Base-by-base conservation (phyloP, 768 basidiomycete species). In the Hydnum rufescens region DNA sequence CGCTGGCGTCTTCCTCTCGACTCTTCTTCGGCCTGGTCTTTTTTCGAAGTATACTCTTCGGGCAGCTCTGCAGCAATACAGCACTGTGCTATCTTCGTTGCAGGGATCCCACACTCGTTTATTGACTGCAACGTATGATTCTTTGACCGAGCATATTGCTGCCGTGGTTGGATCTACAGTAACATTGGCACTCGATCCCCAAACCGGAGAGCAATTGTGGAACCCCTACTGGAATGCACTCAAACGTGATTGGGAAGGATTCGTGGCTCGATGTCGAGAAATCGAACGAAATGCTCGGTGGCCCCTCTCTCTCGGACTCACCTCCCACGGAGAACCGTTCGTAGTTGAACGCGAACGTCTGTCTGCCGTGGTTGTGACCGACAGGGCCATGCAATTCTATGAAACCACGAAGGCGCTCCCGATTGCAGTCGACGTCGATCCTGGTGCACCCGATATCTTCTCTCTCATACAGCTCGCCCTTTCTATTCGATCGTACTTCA, bases 201-300 rank as follows among this genome's bases (percentile, higher is more conserved):
- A 81, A 55, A 89, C 85, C 2, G 89, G 89, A 16, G 80, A 80
- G 32, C 71, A 77, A 44, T 78, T 82, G 57, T 72, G 87, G 60
- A 75, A 77, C 43, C 79, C 77, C 42, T 89, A 87, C 61, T 82
- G 85, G 77, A 81, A 75, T 58, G 78, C 81, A 0, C 65, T 95
- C 59, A 90, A 86, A 63, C 69, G 84, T 44, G 90, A 96, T 59
- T 97, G 93, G 92, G 84, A 96, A 61, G 89, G 92, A 2, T 92
- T 96, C 60, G 78, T 92, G 55, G 82, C 90, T 4, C 74, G 86
- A 53, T 90, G 87, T 60, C 76, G 83, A 51, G 87, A 89, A 57
- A 71, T 90, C n/a, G 92, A 95, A 65, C 79, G 84, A 42, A 77
- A 77, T 55, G 82, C 81, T 31, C 74, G 84, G 42, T 81, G 82